Evolutionary conservation across 371 early-diverging fungal genomes (phyloP).

Genomic region (Parasitella parasitica): DNA sequence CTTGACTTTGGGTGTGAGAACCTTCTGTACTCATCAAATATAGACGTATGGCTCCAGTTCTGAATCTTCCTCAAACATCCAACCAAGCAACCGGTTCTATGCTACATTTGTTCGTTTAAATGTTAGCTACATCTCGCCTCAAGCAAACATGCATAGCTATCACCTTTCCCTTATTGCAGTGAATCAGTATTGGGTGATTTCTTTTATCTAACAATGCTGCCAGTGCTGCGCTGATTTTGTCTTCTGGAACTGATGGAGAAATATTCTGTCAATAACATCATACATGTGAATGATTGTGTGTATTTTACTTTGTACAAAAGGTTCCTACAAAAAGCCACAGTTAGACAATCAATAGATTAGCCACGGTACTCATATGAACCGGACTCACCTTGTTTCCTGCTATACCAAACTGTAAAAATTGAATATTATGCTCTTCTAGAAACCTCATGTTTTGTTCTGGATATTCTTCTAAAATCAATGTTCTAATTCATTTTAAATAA

Average conservation of each 20-base stretch:
- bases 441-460: slow-evolving; percentile 91
- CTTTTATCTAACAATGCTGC: slow-evolving; percentile 79
- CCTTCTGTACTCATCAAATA: slow-evolving; percentile 95
- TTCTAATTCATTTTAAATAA: slow-evolving; percentile 51
- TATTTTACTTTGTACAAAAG: slow-evolving; percentile 90
- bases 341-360: not conserved
- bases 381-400: slow-evolving; percentile 89
- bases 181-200: slow-evolving; percentile 93
- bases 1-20: slow-evolving; percentile 93
- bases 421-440: slow-evolving; percentile 81
- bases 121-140: not conserved
- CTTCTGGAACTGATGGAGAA: slow-evolving; percentile 76
- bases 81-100: slow-evolving; percentile 94
- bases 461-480: slow-evolving; percentile 92
- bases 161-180: slow-evolving; percentile 97
- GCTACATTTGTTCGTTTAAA: slow-evolving; percentile 40
- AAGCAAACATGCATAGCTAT: not conserved
- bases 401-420: slow-evolving; percentile 91
- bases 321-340: slow-evolving; percentile 65
- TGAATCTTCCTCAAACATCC: slow-evolving; percentile 93
- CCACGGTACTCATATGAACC: too few species aligned
- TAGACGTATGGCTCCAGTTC: slow-evolving; percentile 92
- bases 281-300: too few species aligned
- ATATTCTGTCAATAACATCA: too few species aligned
- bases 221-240: slow-evolving; percentile 86